Base-by-base conservation (phyloP, 2,329 filamentous ascomycete species). In the Escovopsis weberi region DNA sequence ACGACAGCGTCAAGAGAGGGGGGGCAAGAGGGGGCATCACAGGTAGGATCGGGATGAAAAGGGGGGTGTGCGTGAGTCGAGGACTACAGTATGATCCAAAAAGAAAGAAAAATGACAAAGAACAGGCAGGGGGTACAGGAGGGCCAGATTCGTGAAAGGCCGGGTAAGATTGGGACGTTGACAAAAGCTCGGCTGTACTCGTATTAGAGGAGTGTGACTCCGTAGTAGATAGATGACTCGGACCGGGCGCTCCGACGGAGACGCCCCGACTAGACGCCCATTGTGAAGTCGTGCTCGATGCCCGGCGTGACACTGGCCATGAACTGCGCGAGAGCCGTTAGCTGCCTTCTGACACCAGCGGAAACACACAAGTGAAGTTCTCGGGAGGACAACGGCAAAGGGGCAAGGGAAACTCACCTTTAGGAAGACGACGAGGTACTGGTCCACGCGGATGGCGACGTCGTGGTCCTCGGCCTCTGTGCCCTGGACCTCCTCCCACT, bases 241-340 rank as follows among this genome's bases (percentile, higher is more conserved):
- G 15, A 15, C 15, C 15, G 15, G 15, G 15, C 15, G 15, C 15
- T 15, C 15, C 15, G 15, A 15, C 15, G 15, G 15, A 15, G 15
- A 15, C 15, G 15, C 15, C 15, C 15, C 15, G 15, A 15, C 70
- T 69, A 94, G 34, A 94, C 80, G 6, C 86, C 85, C 87, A 95
- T 95, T 1, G 89, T 96, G 61, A 93, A 95, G 60, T 96, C 89
- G 61, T 95, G 86, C 65, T 96, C 89, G 61, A 98, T 96, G 39
- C 88, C 88, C 6, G 91, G 91, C 12, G 89, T 96, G 37, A 98
- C 91, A 54, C 82, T 91, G 32, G 82, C 80, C 68, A 85, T 85
- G 61, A 85, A 85, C 72, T 75, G 43, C 28, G 15, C 15, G 15
- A 15, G 43, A 18, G 18, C 7, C 12, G 37, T 39, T 26, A 39